Conservation (phyloP, 768 basidiomycete species). For the Mycena amicta region DNA sequence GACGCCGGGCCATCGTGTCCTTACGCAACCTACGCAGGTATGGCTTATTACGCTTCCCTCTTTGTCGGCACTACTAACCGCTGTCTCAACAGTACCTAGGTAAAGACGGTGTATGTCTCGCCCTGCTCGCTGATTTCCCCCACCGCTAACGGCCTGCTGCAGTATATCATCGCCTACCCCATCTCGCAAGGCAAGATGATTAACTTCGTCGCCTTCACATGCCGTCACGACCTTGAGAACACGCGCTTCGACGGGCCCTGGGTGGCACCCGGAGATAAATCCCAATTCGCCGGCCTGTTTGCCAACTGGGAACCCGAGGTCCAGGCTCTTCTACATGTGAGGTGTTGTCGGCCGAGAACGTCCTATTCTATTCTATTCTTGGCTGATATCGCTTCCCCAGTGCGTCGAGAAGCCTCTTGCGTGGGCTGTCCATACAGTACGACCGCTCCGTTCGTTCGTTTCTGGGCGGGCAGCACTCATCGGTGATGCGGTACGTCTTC, state of each 20-base stretch:
- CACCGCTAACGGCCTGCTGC: constrained; percentile 1
- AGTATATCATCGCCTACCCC: constrained; percentile 68
- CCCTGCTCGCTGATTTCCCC: not conserved
- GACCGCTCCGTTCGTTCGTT: constrained; percentile 52
- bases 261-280: constrained; percentile 48
- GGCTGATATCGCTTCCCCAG: constrained; percentile 33
- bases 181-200: constrained; percentile 59
- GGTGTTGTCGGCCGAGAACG: no score
- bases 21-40: constrained; percentile 47
- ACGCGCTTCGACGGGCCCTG: constrained; percentile 53
- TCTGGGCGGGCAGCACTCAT: constrained; percentile 51
- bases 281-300: constrained; percentile 50
- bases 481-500: constrained; percentile 57
- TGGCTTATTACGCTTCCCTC: constrained; percentile 18
- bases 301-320: constrained; percentile 62
- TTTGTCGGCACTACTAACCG: not conserved
- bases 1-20: not conserved
- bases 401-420: constrained; percentile 52
- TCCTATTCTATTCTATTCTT: constrained; percentile 1
- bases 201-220: constrained; percentile 63
- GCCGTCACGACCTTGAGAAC: constrained; percentile 53
- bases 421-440: constrained; percentile 67
- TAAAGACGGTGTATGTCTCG: constrained; percentile 42
- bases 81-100: constrained; percentile 54
- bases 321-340: constrained; percentile 55